Evolutionary conservation across 1,284 basidiomycete species (phyloP).

Genomic region (Tylopilus orsonianus): DNA sequence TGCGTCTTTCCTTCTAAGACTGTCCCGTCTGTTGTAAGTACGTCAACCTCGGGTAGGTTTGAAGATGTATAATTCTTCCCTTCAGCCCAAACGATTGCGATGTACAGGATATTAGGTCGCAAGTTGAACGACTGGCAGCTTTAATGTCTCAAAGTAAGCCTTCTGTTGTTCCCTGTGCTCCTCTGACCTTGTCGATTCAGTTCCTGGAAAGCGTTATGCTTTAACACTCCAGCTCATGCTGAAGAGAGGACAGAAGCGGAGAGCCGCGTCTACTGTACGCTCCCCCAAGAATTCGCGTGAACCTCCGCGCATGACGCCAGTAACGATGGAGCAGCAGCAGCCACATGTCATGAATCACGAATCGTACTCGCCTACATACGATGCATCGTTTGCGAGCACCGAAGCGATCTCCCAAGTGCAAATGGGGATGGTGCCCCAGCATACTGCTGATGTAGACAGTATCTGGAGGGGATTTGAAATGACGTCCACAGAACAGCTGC

Average conservation of each 20-base stretch:
- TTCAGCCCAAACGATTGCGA: slow-evolving; percentile 81
- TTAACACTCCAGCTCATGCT: slow-evolving; percentile 85
- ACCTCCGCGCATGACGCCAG: slow-evolving; percentile 40
- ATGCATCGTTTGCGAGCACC: slow-evolving; percentile 44
- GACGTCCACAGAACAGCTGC: slow-evolving; percentile 69
- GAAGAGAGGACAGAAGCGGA: slow-evolving; percentile 73
- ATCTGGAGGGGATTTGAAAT: slow-evolving; percentile 74
- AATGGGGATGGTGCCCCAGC: slow-evolving; percentile 33
- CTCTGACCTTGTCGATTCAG: slow-evolving; percentile 39
- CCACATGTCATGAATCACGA: slow-evolving; percentile 27
- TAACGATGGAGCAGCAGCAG: slow-evolving; percentile 36
- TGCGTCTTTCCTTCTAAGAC: slow-evolving; percentile 83
- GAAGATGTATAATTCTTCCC: slow-evolving; percentile 6
- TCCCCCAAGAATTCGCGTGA: slow-evolving; percentile 60
- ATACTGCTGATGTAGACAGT: slow-evolving; percentile 59
- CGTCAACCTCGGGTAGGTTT: neutral
- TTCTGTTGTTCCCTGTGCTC: slow-evolving; percentile 13
- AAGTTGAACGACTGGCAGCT: slow-evolving; percentile 76
- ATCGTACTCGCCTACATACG: slow-evolving; percentile 37
- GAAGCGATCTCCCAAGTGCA: slow-evolving; percentile 42
- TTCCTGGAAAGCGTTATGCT: slow-evolving; percentile 88
- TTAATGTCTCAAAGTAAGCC: slow-evolving; percentile 74
- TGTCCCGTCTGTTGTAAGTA: slow-evolving; percentile 81
- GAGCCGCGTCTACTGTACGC: slow-evolving; percentile 52
- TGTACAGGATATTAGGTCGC: slow-evolving; percentile 67